Evolutionary conservation across 192 early-diverging fungal genomes (phyloP), one percentile per base, ranked within the genome.

Genomic region (Allomyces macrogynus): DNA sequence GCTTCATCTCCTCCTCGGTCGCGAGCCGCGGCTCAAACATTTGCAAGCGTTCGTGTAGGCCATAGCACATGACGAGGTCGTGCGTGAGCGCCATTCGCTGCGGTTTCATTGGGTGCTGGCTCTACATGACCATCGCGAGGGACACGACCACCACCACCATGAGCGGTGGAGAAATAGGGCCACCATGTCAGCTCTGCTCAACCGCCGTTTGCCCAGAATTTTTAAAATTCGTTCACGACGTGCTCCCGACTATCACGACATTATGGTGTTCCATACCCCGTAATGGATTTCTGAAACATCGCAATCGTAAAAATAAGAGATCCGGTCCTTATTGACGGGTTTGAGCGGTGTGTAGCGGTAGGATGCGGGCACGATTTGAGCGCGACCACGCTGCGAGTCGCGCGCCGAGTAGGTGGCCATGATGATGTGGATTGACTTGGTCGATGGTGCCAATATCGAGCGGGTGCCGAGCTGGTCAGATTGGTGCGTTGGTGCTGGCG

Each of bases 21-120:
- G 92, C 93, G 24, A 80, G 78, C 32, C 81, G 81, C 12, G 94
- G 93, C 64, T 92, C 81, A 75, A 81, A 87, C 14, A 92, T 76
- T 60, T 92, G 87, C 82, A 99, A 78, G 67, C 93, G 84, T 62
- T 91, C 82, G 76, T 94, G 86, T 32, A 99, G 74, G 14, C 87
- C 91, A 73, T 96, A 99, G 64, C 87, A 89, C 61, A 94, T 74
- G 24, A 99, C 87, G 63, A 99, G 74, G 68, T 96, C 91, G 67
- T 97, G 95, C 0, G 95, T 93, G 74, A 97, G 78, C 7, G 93
- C 84, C 64, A 99, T 78, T 14, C 95, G 80, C 68, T 96, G 91
- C 5, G 95, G 95, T 74, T 97, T 87, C 84, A 92, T 87, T 5
- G 88, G 87, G 75, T 89, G 88, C 3, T 57, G 49, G 12, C 20